A percentile compares a stretch with the other conserved stretches of the same genome.
Conservation (phyloP, 768 basidiomycete species). For the Dioszegia hungarica region DNA sequence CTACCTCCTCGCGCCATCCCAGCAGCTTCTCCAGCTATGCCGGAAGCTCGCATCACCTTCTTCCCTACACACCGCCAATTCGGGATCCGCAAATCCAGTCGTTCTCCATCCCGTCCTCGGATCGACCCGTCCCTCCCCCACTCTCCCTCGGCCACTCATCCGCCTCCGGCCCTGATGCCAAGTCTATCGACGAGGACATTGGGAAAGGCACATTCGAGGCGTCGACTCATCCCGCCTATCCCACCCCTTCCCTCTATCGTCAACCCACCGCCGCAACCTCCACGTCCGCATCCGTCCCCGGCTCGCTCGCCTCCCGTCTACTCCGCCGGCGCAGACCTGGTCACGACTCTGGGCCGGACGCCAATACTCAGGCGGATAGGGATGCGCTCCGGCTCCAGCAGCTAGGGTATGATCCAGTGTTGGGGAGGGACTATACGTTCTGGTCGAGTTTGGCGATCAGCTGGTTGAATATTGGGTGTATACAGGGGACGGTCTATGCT, state of each 20-base stretch:
- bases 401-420: slow-evolving; percentile 44
- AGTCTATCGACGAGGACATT: background rate
- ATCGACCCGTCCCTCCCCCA: slow-evolving; percentile 28
- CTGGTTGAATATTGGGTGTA: slow-evolving; percentile 43
- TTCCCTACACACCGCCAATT: slow-evolving; percentile 2
- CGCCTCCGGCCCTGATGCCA: no score
- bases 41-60: slow-evolving; percentile 3
- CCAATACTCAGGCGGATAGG: slow-evolving; percentile 21
- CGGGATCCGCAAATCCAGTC: slow-evolving; percentile 9
- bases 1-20: slow-evolving; percentile 1
- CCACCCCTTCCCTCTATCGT: background rate
- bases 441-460: slow-evolving; percentile 45
- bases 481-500: slow-evolving; percentile 44
- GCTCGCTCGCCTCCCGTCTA: background rate
- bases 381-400: slow-evolving; percentile 38
- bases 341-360: no score
- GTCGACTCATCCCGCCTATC: background rate
- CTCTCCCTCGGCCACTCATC: background rate
- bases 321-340: background rate
- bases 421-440: slow-evolving; percentile 47
- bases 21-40: background rate
- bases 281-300: background rate
- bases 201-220: background rate
- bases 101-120: slow-evolving; percentile 22
- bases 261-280: background rate